phyloP scores from a whole-genome alignment of 192 early-diverging fungal genomes.

The Phycomyces blakesleeanus region DNA sequence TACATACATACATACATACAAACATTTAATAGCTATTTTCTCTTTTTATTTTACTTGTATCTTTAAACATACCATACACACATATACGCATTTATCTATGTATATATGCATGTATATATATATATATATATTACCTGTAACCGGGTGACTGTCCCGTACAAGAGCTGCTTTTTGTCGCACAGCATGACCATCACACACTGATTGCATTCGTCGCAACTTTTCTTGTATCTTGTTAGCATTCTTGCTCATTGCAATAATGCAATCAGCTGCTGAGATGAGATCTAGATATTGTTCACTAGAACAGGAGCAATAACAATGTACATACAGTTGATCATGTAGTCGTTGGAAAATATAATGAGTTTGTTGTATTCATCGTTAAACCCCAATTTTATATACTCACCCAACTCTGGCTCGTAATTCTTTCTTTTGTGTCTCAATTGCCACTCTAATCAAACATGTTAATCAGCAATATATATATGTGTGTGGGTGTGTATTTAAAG shows the following conservation, averaged over 20 bases:
- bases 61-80: neutral
- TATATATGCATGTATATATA: too few species aligned
- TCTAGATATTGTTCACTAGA: conserved; percentile 81
- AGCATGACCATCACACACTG: conserved; percentile 50
- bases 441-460: conserved; percentile 19
- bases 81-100: too few species aligned
- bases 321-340: neutral
- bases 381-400: conserved; percentile 38
- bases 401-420: conserved; percentile 83
- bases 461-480: neutral
- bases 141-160: neutral
- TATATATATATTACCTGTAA: conserved; percentile 3
- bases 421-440: conserved; percentile 79
- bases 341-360: neutral
- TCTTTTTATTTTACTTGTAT: conserved; percentile 2
- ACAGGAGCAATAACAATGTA: neutral
- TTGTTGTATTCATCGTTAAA: neutral
- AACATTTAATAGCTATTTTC: too few species aligned
- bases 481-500: neutral
- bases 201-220: conserved; percentile 55
- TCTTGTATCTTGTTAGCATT: conserved; percentile 49
- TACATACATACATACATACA: too few species aligned
- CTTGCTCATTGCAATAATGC: conserved; percentile 68
- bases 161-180: conserved; percentile 40
- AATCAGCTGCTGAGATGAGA: conserved; percentile 78